A percentile compares a stretch with the other conserved stretches of the same genome.
These are phyloP conservation scores for Coniochaeta hoffmannii DNA, from an alignment of 2,329 filamentous ascomycete genomes.

Conservation along the genomic window DNA sequence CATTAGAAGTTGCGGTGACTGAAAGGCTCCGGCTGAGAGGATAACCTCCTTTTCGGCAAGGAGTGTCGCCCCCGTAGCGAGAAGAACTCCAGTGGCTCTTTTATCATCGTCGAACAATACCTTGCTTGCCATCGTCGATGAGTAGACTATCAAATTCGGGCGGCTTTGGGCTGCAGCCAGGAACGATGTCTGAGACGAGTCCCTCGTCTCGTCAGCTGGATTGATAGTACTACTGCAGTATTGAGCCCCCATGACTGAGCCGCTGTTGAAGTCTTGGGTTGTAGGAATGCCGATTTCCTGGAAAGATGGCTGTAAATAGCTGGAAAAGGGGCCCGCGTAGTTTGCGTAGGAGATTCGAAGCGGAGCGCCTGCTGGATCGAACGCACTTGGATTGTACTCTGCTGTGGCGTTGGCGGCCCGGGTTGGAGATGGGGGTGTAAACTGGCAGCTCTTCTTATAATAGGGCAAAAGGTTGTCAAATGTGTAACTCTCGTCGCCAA, in stretches of 20 bases:
- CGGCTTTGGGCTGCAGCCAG: neutral
- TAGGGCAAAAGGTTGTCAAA: constrained; percentile 21
- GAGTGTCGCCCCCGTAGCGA: neutral
- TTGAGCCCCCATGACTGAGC: constrained; percentile 29
- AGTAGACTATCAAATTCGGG: neutral
- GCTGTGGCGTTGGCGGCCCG: constrained; percentile 15
- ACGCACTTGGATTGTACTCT: constrained; percentile 18
- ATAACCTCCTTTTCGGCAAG: constrained; percentile 39
- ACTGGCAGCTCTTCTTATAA: constrained; percentile 22
- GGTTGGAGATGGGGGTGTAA: constrained; percentile 21
- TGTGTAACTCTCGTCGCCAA: constrained; percentile 18
- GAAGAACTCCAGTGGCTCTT: neutral
- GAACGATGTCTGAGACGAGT: neutral
- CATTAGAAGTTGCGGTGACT: constrained; percentile 51
- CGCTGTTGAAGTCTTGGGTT: constrained; percentile 30
- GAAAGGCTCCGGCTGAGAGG: constrained; percentile 48
- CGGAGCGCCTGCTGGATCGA: constrained; percentile 15
- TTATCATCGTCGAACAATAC: neutral
- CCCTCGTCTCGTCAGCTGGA: constrained; percentile 17
- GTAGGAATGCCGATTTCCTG: constrained; percentile 29
- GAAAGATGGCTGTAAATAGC: constrained; percentile 22
- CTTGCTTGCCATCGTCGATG: neutral
- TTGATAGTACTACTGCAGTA: constrained; percentile 23
- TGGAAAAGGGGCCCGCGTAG: constrained; percentile 15
- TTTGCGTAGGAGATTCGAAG: constrained; percentile 19